Evolutionary conservation across 495 filamentous ascomycete species (phyloP), one percentile per base, ranked within the genome.

Genomic region (Xylaria venustula): DNA sequence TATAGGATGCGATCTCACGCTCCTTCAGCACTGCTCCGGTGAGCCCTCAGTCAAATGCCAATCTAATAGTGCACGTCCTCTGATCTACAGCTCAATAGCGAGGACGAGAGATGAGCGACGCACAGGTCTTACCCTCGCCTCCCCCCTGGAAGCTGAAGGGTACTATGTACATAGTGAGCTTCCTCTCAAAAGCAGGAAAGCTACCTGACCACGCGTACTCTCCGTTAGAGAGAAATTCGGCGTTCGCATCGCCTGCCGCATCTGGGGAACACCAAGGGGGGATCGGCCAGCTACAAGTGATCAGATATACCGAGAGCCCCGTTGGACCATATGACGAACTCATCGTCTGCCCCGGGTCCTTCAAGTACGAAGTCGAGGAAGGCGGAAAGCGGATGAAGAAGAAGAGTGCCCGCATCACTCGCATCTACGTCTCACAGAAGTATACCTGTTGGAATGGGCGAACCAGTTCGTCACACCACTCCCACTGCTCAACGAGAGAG

Each of bases 241-340:
- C 61, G 3, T 73, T 69, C 28, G 71, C 73, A 20, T 64, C 60
- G 42, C 57, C 73, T 6, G 26, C 60, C 7, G 60, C 61, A 42
- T 63, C 63, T 14, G 75, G 73, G 3, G 63, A 69, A 23, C 73
- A 77, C 26, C 58, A 67, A 25, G 80, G 81, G 19, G 79, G 81
- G 7, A 57, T 82, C 8, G 70, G 75, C 49, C 74, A 77, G 58
- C 64, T 81, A 23, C 77, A 80, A 65, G 67, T 82, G 28, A 68
- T 83, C 15, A 69, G 80, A 17, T 83, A 84, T 64, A 67, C 64
- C 8, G 75, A 80, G 19, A 79, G 74, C 17, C 80, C 81, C 4
- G 78, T 79, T 11, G 81, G 81, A 1, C 61, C 79, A 0, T 83
- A 83, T 56, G 81, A 83, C 64, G 80, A 83, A 68, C 64, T 83